Base-by-base conservation (phyloP, 2,329 filamentous ascomycete genomes). In the Paecilomyces niveus region DNA sequence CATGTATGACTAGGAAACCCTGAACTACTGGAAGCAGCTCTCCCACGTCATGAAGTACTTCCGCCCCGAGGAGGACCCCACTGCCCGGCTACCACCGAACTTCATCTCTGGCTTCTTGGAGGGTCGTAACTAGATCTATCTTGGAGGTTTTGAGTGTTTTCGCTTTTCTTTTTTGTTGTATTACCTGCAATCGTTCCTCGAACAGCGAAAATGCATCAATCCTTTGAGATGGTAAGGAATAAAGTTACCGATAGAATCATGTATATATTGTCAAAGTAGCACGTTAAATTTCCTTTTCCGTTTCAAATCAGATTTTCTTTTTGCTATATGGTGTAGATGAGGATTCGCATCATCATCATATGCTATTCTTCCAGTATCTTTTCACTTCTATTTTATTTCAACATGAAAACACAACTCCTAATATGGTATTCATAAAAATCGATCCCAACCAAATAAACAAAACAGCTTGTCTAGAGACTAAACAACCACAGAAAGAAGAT, bases 21-120 rank as follows among this genome's bases (percentile, higher is more conserved):
- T 99, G 82, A 99, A 99, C 81, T 99, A 89, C 83, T 99, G 94
- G 94, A 96, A 97, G 79, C 94, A 99, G 78, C 83, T 92, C 62
- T 89, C 89, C 63, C 94, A 99, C 75, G 84, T 99, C 67, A 91
- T 99, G 84, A 92, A 94, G 69, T 99, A 96, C 78, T 99, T 97
- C 83, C 87, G 92, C 73, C 83, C 87, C 68, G 92, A 97, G 76
- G 90, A 86, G 81, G 90, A 85, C 75, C 89, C 81, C 74, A 90
- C 81, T 65, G 81, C 85, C 67, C 86, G 85, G 73, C 78, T 97
- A 77, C 93, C 93, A 45, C 85, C 85, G 69, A 94, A 85, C 80
- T 99, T 99, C 80, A 95, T 99, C 80, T 84, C 87, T 67, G 91
- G 91, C 54, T 99, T 99, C 81, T 81, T 99, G 70, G 91, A 97